These are phyloP conservation scores for Kwoniella europaea DNA, from an alignment of 768 basidiomycete species.

Conservation along the genomic window DNA sequence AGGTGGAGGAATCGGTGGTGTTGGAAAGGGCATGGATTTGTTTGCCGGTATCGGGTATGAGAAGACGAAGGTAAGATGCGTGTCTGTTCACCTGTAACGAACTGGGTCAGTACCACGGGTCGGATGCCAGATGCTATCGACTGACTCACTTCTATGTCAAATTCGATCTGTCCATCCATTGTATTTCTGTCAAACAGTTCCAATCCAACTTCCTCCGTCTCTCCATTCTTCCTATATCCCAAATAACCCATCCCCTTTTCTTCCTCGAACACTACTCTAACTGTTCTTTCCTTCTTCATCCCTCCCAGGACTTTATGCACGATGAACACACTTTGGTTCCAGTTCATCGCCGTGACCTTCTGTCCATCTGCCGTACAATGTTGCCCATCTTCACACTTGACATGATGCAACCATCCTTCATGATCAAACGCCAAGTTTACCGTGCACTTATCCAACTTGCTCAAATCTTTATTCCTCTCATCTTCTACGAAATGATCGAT, in stretches of 20 bases:
- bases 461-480: slow-evolving; percentile 45
- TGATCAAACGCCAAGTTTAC: slow-evolving; percentile 53
- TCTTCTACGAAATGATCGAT: slow-evolving; percentile 28
- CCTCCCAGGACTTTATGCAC: slow-evolving; percentile 21
- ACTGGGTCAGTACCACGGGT: neutral
- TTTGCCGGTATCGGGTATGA: slow-evolving; percentile 41
- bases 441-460: slow-evolving; percentile 50
- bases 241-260: slow-evolving; percentile 44
- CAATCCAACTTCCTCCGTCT: slow-evolving; percentile 23
- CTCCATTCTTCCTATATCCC: slow-evolving; percentile 12
- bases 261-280: slow-evolving; percentile 42
- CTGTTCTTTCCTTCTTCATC: slow-evolving; percentile 26
- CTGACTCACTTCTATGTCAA: slow-evolving; percentile 51
- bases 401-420: slow-evolving; percentile 47
- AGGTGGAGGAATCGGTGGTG: slow-evolving; percentile 29
- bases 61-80: slow-evolving; percentile 42
- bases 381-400: slow-evolving; percentile 47
- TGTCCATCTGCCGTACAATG: slow-evolving; percentile 39
- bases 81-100: slow-evolving; percentile 35
- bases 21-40: slow-evolving; percentile 44
- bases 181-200: slow-evolving; percentile 34
- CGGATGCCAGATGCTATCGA: neutral
- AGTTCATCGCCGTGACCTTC: slow-evolving; percentile 42
- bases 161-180: slow-evolving; percentile 35
- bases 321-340: slow-evolving; percentile 43